Evolutionary conservation across 2,329 filamentous ascomycete species (phyloP).

Genomic region (Botrytis sinoallii): DNA sequence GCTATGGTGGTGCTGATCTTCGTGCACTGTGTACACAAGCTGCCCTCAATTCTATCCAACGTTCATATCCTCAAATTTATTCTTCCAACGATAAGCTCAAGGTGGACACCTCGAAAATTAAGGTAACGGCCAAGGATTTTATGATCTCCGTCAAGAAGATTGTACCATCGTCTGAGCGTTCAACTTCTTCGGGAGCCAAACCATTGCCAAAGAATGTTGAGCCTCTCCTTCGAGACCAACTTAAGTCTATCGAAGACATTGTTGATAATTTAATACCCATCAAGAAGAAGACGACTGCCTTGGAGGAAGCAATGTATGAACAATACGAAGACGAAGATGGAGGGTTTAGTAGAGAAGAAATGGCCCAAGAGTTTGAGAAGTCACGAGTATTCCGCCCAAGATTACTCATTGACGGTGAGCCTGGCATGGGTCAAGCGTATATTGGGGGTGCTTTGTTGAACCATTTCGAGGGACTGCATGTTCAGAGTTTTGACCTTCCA

Average conservation of each 20-base stretch:
- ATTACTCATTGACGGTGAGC: conserved; percentile 74
- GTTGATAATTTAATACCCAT: conserved; percentile 77
- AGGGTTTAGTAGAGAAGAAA: conserved; percentile 79
- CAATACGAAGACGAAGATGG: conserved; percentile 77
- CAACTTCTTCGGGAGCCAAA: conserved; percentile 77
- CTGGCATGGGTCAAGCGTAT: conserved; percentile 93
- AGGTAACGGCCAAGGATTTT: conserved; percentile 88
- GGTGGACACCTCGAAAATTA: conserved; percentile 81
- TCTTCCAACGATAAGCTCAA: conserved; percentile 83
- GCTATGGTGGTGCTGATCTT: conserved; percentile 93
- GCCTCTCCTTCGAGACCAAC: conserved; percentile 72
- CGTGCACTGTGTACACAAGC: conserved; percentile 94
- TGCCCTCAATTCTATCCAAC: conserved; percentile 89
- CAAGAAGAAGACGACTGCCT: conserved; percentile 79
- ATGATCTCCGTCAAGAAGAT: conserved; percentile 97
- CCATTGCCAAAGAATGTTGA: conserved; percentile 77
- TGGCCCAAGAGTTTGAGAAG: conserved; percentile 76
- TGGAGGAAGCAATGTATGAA: conserved; percentile 92
- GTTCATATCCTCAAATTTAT: conserved; percentile 96
- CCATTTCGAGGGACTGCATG: conserved; percentile 88
- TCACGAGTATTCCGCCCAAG: conserved; percentile 86
- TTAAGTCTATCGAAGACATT: conserved; percentile 64
- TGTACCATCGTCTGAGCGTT: conserved; percentile 89
- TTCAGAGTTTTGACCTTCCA: conserved; percentile 90
- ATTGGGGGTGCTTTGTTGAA: conserved; percentile 81